These are phyloP conservation scores for Choanephora cucurbitarum DNA, from an alignment of 371 early-diverging fungal genomes.

Conservation along the genomic window DNA sequence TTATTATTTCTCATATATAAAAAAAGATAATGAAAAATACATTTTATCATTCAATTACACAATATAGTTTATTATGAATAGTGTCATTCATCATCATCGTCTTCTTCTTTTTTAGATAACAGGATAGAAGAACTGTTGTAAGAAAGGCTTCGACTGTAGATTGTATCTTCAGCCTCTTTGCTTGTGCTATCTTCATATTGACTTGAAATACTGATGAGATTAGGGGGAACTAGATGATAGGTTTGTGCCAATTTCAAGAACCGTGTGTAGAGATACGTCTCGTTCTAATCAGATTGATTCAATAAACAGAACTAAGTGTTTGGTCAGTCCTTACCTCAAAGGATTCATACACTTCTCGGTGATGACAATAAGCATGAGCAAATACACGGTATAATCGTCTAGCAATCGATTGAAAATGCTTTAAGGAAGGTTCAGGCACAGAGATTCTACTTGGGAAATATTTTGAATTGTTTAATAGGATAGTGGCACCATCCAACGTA, in stretches of 20 bases:
- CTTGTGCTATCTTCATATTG: slow-evolving; percentile 13
- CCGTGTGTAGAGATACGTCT: slow-evolving; percentile 77
- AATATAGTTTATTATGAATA: too few relatives aligned
- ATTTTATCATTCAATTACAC: too few relatives aligned
- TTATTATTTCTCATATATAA: not conserved
- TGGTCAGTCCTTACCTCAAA: slow-evolving; percentile 86
- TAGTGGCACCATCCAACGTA: slow-evolving; percentile 87
- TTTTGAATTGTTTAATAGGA: slow-evolving; percentile 75
- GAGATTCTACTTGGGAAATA: slow-evolving; percentile 79
- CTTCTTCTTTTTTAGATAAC: slow-evolving; percentile 5
- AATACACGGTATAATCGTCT: slow-evolving; percentile 93
- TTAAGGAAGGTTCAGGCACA: slow-evolving; percentile 72
- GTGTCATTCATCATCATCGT: too few relatives aligned
- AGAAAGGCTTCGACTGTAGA: slow-evolving; percentile 20
- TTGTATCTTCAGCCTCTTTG: slow-evolving; percentile 8
- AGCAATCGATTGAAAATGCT: slow-evolving; percentile 87
- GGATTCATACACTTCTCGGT: slow-evolving; percentile 81
- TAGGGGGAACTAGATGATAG: slow-evolving; percentile 63
- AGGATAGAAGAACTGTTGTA: slow-evolving; percentile 16
- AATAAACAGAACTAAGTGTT: too few relatives aligned
- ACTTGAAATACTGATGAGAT: slow-evolving; percentile 68
- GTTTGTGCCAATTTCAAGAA: slow-evolving; percentile 72
- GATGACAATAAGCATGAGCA: slow-evolving; percentile 93
- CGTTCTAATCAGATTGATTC: too few relatives aligned
- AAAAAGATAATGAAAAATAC: too few relatives aligned